phyloP scores from a whole-genome alignment of 2,329 filamentous ascomycete species.

The Myrmaecium sp. region DNA sequence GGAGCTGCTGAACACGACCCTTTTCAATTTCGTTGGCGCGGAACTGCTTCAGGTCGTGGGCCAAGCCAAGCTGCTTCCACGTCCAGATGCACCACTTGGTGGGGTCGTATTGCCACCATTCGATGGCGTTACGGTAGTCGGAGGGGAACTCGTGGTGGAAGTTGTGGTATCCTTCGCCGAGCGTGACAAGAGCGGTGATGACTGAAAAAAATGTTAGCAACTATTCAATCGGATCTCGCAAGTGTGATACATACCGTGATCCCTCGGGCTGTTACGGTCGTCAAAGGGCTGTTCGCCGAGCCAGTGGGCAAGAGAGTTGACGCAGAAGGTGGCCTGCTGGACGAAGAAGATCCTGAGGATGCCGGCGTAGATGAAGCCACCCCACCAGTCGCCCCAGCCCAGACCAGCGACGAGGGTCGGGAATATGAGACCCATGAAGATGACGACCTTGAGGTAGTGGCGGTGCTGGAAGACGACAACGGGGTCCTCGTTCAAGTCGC shows the following conservation, averaged over 20 bases:
- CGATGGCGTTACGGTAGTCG: conserved; percentile 27
- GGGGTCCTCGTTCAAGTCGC: conserved; percentile 33
- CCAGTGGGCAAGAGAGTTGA: conserved; percentile 38
- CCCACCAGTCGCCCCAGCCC: conserved; percentile 32
- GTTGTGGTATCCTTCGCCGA: conserved; percentile 29
- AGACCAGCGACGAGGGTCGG: conserved; percentile 31
- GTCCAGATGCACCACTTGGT: conserved; percentile 29
- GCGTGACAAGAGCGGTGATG: conserved; percentile 25
- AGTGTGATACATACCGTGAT: too few species aligned
- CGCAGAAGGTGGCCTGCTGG: conserved; percentile 36
- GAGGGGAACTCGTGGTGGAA: conserved; percentile 29
- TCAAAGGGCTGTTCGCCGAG: conserved; percentile 30
- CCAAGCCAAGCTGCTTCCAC: conserved; percentile 26
- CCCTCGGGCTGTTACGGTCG: conserved; percentile 26
- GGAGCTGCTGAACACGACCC: conserved; percentile 25
- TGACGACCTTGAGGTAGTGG: conserved; percentile 30
- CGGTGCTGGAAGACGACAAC: conserved; percentile 34
- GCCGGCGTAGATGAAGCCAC: conserved; percentile 34
- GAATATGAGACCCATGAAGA: conserved; percentile 31
- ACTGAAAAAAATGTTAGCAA: too few species aligned
- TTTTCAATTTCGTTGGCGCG: conserved; percentile 27
- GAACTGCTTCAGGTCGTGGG: conserved; percentile 27
- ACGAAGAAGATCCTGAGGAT: conserved; percentile 36
- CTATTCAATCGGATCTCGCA: too few species aligned
- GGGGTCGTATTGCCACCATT: conserved; percentile 21